Percentiles rank a stretch among this genome's conserved stretches.
phyloP scores from a whole-genome alignment of 345 rosid genomes.

The Clarkia xantiana region DNA sequence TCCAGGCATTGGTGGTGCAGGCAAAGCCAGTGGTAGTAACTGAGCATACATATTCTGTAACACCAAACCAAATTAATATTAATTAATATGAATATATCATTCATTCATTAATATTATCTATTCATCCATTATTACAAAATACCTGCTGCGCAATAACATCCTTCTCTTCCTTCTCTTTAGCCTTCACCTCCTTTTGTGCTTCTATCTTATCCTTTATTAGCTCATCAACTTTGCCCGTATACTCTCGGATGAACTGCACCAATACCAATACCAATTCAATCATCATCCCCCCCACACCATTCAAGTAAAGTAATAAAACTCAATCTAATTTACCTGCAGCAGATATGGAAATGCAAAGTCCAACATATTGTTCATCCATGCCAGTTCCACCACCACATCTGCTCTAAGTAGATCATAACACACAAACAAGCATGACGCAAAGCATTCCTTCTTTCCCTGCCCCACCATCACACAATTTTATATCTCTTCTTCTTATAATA shows the following conservation, averaged over 20 bases:
- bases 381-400: constrained; percentile 33
- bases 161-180: constrained; percentile 72
- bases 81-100: too few relatives aligned
- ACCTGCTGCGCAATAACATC: constrained; percentile 88
- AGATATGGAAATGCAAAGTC: constrained; percentile 39
- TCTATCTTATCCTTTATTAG: constrained; percentile 68
- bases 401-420: constrained; percentile 33
- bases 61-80: too few relatives aligned
- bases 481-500: too few relatives aligned
- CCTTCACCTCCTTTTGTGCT: constrained; percentile 46
- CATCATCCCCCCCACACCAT: too few relatives aligned
- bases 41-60: constrained; percentile 93
- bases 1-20: constrained; percentile 88
- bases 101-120: too few relatives aligned
- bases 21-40: constrained; percentile 70
- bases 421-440: constrained; percentile 38
- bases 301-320: too few relatives aligned
- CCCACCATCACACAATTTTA: too few relatives aligned
- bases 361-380: constrained; percentile 35
- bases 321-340: constrained; percentile 10
- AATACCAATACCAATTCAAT: not conserved
- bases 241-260: constrained; percentile 73
- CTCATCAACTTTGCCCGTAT: constrained; percentile 76
- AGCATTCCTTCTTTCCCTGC: constrained; percentile 42
- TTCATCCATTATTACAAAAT: too few relatives aligned